phyloP scores from a whole-genome alignment of 441 rosid species.

The Sinapis alba region DNA sequence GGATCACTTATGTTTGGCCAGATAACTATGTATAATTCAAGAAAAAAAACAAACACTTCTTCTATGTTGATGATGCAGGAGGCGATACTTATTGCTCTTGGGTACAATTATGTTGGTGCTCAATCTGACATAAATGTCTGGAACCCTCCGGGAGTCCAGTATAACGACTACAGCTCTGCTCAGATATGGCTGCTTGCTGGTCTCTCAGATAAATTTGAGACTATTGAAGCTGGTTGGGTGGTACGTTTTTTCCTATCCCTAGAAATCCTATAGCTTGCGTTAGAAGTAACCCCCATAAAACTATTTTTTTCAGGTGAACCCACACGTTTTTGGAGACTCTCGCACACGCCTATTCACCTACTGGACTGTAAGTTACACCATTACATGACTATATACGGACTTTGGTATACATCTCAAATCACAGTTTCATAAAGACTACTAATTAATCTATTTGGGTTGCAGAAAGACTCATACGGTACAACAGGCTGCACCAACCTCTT shows the following conservation, averaged over 20 bases:
- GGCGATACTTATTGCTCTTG: constrained; percentile 56
- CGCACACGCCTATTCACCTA: constrained; percentile 58
- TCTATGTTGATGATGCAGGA: constrained; percentile 43
- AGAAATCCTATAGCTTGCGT: neutral
- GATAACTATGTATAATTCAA: no score
- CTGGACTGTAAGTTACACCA: constrained; percentile 64
- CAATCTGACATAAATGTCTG: constrained; percentile 68
- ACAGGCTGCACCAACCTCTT: constrained; percentile 80
- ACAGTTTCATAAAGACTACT: neutral
- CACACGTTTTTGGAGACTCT: constrained; percentile 57
- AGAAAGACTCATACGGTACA: constrained; percentile 55
- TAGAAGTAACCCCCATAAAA: neutral
- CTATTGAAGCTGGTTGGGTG: constrained; percentile 73
- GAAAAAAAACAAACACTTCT: constrained; percentile 1
- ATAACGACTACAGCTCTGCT: constrained; percentile 57
- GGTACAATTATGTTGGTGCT: constrained; percentile 55
- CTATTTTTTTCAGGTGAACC: constrained; percentile 62
- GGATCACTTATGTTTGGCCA: no score
- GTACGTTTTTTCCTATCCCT: constrained; percentile 35
- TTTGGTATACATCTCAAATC: neutral
- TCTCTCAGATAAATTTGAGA: constrained; percentile 49
- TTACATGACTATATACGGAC: neutral
- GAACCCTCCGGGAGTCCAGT: constrained; percentile 63
- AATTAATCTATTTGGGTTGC: neutral
- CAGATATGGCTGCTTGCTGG: constrained; percentile 58